These are phyloP conservation scores for Dendrobium huoshanense DNA, from an alignment of 106 monocot species.

Conservation along the genomic window DNA sequence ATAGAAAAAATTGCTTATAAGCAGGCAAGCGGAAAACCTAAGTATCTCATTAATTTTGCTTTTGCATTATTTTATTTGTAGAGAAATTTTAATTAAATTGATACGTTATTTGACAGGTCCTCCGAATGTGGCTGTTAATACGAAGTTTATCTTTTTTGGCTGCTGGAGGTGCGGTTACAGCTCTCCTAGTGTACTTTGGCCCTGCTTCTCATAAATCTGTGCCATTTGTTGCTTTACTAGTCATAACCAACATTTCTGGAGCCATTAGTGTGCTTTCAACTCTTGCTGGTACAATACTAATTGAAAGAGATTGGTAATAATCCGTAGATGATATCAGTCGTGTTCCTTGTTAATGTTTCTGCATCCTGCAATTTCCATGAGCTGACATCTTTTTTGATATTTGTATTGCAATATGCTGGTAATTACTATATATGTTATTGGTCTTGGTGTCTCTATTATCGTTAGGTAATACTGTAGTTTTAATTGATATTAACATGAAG, in stretches of 20 bases:
- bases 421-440: background rate
- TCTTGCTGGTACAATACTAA: conserved; percentile 91
- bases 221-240: conserved; percentile 43
- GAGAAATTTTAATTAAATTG: background rate
- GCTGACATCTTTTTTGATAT: background rate
- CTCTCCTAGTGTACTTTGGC: conserved; percentile 31
- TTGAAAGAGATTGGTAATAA: conserved; percentile 94
- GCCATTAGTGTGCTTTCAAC: conserved; percentile 83
- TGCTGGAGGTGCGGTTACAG: conserved; percentile 66
- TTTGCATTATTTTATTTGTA: background rate
- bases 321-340: background rate
- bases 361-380: background rate
- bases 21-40: conserved; percentile 24
- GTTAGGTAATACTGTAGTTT: too few relatives aligned
- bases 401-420: background rate
- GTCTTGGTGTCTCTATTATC: too few relatives aligned
- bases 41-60: background rate
- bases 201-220: conserved; percentile 27
- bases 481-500: too few relatives aligned
- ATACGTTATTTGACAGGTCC: conserved; percentile 29
- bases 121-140: conserved; percentile 68
- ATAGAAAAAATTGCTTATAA: conserved; percentile 55
- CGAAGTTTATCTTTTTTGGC: conserved; percentile 75
- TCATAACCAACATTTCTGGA: conserved; percentile 61
- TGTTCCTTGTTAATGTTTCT: background rate